A percentile compares a stretch with the other conserved stretches of the same genome.
Conservation (phyloP, 2,329 filamentous ascomycete species). For the Microdochium nivale region DNA sequence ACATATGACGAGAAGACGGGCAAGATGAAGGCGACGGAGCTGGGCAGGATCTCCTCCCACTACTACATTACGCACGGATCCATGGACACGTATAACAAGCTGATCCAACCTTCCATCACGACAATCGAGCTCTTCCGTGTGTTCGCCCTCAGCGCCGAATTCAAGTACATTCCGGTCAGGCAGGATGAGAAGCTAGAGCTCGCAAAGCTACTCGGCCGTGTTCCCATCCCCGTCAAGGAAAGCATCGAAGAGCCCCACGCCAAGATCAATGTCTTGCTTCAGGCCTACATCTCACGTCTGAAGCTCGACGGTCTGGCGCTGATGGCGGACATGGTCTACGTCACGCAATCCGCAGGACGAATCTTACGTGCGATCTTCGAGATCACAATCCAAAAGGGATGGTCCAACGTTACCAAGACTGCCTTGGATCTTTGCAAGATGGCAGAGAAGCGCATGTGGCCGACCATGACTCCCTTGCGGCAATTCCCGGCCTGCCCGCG, state of each 20-base stretch:
- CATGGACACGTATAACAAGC: conserved; percentile 94
- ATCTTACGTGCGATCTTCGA: conserved; percentile 94
- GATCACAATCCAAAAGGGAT: conserved; percentile 94
- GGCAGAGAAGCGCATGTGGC: conserved; percentile 99
- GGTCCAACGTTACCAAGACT: conserved; percentile 86
- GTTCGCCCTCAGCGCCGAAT: conserved; percentile 92
- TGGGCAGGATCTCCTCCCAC: conserved; percentile 91
- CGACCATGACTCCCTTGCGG: conserved; percentile 90
- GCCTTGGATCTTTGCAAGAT: conserved; percentile 96
- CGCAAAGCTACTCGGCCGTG: conserved; percentile 78
- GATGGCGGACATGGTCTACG: conserved; percentile 98
- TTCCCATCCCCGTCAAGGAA: conserved; percentile 95
- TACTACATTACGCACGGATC: conserved; percentile 97
- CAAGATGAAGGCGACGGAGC: conserved; percentile 80
- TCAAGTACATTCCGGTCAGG: conserved; percentile 96
- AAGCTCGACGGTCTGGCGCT: conserved; percentile 89
- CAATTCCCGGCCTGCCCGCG: conserved; percentile 78
- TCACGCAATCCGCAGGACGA: conserved; percentile 94
- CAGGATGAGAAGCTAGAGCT: conserved; percentile 97
- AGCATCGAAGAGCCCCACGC: conserved; percentile 93
- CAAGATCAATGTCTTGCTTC: conserved; percentile 95
- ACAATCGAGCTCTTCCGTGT: conserved; percentile 95
- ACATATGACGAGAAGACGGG: conserved; percentile 96
- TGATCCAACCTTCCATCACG: conserved; percentile 87
- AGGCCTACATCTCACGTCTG: conserved; percentile 92